A percentile compares a stretch with the other conserved stretches of the same genome.
Conservation (phyloP, 2,329 filamentous ascomycete genomes). For the Cryphonectria carpinicola region DNA sequence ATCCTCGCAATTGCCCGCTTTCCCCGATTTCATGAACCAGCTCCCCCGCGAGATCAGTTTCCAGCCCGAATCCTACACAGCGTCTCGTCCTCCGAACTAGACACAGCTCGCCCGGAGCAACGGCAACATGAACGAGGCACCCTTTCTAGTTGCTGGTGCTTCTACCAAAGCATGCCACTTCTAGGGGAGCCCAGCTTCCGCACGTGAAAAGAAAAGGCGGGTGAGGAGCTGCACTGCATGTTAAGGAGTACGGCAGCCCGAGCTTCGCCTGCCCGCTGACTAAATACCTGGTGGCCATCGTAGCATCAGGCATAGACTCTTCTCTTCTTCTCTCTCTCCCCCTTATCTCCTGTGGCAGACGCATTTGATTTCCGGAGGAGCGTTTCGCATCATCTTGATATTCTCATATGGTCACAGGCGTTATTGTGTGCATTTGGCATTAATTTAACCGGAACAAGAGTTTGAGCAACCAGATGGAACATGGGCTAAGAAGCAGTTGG, state of each 20-base stretch:
- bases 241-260: background rate
- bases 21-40: background rate
- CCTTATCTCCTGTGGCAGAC: background rate
- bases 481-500: background rate
- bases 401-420: background rate
- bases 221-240: background rate
- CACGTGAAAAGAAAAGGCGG: background rate
- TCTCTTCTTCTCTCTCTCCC: background rate
- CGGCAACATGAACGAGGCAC: background rate
- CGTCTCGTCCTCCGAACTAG: background rate
- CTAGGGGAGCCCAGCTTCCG: background rate
- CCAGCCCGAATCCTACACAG: background rate
- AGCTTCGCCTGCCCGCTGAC: background rate
- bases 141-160: too few relatives aligned
- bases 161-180: background rate
- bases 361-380: background rate
- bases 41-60: background rate
- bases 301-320: background rate
- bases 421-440: background rate
- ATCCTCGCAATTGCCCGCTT: slow-evolving; percentile 1
- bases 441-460: background rate
- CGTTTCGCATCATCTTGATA: slow-evolving; percentile 1
- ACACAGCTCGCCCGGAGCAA: background rate
- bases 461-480: background rate
- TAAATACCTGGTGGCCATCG: background rate